Percentiles rank a stretch among this genome's conserved stretches.
Conservation (phyloP, 2,329 filamentous ascomycete genomes). For the Coniochaeta sp. region DNA sequence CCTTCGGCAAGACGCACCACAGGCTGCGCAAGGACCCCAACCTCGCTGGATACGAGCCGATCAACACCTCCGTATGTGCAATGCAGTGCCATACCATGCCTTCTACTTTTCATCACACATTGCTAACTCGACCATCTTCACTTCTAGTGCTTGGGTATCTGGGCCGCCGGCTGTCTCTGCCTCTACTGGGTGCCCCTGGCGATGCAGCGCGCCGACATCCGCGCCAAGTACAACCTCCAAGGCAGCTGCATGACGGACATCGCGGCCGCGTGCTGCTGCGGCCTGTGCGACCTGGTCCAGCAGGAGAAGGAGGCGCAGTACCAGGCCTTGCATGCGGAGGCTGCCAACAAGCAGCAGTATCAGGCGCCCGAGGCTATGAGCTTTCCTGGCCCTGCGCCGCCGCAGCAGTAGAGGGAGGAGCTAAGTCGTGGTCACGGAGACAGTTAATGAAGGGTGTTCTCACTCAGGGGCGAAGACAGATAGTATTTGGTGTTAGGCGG, state of each 20-base stretch:
- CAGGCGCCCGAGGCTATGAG: conserved; percentile 22
- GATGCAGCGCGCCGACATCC: conserved; percentile 37
- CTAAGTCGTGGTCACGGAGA: no score
- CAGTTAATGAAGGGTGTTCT: no score
- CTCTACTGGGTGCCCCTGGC: conserved; percentile 34
- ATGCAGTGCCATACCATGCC: no score
- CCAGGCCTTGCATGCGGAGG: conserved; percentile 18
- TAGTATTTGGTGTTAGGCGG: no score
- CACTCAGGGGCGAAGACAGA: no score
- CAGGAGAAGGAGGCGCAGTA: conserved; percentile 38
- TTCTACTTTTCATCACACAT: no score
- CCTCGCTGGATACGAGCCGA: conserved; percentile 35
- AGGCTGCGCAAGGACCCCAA: conserved; percentile 31
- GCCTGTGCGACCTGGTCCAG: conserved; percentile 37
- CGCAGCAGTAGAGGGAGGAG: background rate
- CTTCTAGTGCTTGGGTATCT: conserved; percentile 35
- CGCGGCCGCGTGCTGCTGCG: conserved; percentile 35
- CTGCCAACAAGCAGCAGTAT: conserved; percentile 22
- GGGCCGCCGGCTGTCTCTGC: conserved; percentile 30
- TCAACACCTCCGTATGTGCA: conserved; percentile 40
- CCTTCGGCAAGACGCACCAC: conserved; percentile 42
- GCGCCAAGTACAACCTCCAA: conserved; percentile 36
- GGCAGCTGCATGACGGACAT: conserved; percentile 36
- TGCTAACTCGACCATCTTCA: background rate
- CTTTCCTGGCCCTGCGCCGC: conserved; percentile 11